These are phyloP conservation scores for Kwoniella heveanensis DNA, from an alignment of 768 basidiomycete genomes.

Conservation along the genomic window DNA sequence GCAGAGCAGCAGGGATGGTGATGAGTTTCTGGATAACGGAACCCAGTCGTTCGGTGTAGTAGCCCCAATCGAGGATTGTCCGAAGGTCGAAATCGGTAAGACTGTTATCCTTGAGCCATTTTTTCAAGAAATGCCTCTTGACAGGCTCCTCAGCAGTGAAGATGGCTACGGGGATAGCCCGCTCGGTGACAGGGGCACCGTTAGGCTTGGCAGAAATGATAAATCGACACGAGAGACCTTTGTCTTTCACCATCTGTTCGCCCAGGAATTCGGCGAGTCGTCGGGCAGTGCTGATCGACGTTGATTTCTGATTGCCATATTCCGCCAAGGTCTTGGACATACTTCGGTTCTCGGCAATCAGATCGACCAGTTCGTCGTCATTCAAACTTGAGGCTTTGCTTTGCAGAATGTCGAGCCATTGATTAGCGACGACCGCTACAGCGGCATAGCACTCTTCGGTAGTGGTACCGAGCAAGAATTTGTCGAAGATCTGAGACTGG, in stretches of 20 bases:
- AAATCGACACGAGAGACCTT: conserved; percentile 97
- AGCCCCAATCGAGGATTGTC: conserved; percentile 94
- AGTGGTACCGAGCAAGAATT: conserved; percentile 88
- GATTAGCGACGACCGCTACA: conserved; percentile 89
- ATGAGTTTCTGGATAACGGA: conserved; percentile 98
- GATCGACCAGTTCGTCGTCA: conserved; percentile 92
- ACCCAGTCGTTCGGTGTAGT: conserved; percentile 95
- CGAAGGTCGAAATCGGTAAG: conserved; percentile 85
- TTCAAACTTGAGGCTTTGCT: conserved; percentile 77
- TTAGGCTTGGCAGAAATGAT: conserved; percentile 93
- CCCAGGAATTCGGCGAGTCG: conserved; percentile 96
- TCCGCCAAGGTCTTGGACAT: conserved; percentile 97
- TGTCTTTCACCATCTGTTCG: conserved; percentile 99
- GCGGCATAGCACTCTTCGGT: conserved; percentile 94
- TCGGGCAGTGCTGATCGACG: conserved; percentile 93
- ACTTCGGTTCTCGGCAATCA: conserved; percentile 96
- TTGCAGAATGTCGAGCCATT: conserved; percentile 95
- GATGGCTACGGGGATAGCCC: conserved; percentile 94
- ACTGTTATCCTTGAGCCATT: conserved; percentile 94
- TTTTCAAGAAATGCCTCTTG: conserved; percentile 85
- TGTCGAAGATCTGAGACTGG: conserved; percentile 97
- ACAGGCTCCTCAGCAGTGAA: conserved; percentile 93
- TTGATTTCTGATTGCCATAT: conserved; percentile 95
- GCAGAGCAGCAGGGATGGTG: conserved; percentile 98
- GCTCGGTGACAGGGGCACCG: conserved; percentile 93